phyloP scores from a whole-genome alignment of 202 grass and related monocot genomes.

The Zoysia matrella region DNA sequence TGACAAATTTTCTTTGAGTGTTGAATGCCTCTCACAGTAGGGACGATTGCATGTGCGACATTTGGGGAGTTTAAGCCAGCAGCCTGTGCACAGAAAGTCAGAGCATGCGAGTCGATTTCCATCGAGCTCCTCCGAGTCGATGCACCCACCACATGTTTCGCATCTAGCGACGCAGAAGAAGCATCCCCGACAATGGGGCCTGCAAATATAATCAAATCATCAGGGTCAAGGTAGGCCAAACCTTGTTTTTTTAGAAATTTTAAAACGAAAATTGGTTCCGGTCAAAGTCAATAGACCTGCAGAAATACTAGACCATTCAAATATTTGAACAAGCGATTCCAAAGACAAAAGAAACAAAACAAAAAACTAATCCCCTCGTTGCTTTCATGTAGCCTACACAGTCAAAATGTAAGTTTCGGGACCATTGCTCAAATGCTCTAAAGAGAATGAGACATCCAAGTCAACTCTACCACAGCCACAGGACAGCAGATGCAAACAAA shows the following conservation, averaged over 20 bases:
- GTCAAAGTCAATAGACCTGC: constrained; percentile 34
- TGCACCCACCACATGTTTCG: constrained; percentile 84
- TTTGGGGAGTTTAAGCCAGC: constrained; percentile 79
- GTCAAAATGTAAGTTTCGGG: background rate
- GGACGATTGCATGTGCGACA: constrained; percentile 65
- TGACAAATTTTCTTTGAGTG: constrained; percentile 33
- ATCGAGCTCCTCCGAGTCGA: constrained; percentile 55
- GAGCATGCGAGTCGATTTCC: constrained; percentile 61
- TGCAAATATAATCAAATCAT: constrained; percentile 47
- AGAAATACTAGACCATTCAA: constrained; percentile 41
- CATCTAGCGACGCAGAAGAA: constrained; percentile 86
- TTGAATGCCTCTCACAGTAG: constrained; percentile 50
- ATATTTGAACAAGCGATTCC: constrained; percentile 30
- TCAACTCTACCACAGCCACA: constrained; percentile 47
- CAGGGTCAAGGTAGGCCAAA: constrained; percentile 23
- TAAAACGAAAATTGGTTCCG: constrained; percentile 16
- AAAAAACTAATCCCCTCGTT: constrained; percentile 37
- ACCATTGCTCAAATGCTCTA: constrained; percentile 32
- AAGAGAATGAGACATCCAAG: constrained; percentile 22
- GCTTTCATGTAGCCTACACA: constrained; percentile 44
- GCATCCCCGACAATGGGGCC: constrained; percentile 63
- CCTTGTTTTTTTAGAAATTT: background rate
- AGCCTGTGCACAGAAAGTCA: constrained; percentile 74
- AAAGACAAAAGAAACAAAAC: constrained; percentile 40
- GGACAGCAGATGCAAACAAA: constrained; percentile 6